Evolutionary conservation across 805 yeast species (phyloP).

Genomic region (Hanseniaspora pseudoguilliermondii): DNA sequence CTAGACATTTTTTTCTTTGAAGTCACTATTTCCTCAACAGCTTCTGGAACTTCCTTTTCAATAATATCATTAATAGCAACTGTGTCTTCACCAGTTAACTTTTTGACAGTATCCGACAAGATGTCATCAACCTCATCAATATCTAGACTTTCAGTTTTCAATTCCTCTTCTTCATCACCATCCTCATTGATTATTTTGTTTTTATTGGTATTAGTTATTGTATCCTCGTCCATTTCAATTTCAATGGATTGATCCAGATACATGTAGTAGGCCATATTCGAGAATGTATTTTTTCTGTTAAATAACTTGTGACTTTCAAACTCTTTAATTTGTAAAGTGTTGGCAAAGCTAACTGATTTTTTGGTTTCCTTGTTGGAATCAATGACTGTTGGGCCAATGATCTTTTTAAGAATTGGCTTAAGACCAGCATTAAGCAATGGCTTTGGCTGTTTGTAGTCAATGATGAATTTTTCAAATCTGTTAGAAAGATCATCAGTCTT

Average conservation of each 20-base stretch:
- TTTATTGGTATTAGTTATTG: neutral
- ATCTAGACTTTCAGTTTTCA: neutral
- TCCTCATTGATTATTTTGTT: neutral
- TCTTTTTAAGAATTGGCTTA: slow-evolving; percentile 11
- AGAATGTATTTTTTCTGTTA: slow-evolving; percentile 24
- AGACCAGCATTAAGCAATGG: neutral
- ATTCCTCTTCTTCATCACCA: neutral
- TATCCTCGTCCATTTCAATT: slow-evolving; percentile 3
- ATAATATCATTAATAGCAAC: slow-evolving; percentile 25
- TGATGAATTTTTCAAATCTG: slow-evolving; percentile 19
- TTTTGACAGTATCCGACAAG: slow-evolving; percentile 11
- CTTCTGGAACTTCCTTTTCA: slow-evolving; percentile 14
- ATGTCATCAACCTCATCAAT: neutral
- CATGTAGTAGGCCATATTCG: slow-evolving; percentile 12
- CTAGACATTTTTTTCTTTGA: slow-evolving; percentile 20
- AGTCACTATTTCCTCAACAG: slow-evolving; percentile 13
- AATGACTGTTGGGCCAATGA: neutral
- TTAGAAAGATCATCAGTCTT: slow-evolving; percentile 21
- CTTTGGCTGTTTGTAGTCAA: slow-evolving; percentile 10
- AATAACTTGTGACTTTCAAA: slow-evolving; percentile 26
- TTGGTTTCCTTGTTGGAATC: slow-evolving; percentile 10
- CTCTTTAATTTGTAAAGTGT: slow-evolving; percentile 24
- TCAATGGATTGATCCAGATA: neutral
- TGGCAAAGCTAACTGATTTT: slow-evolving; percentile 26
- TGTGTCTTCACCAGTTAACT: slow-evolving; percentile 24